A percentile compares a stretch with the other conserved stretches of the same genome.
These are phyloP conservation scores for Oemleria cerasiformis DNA, from an alignment of 306 rosid species.

Conservation along the genomic window DNA sequence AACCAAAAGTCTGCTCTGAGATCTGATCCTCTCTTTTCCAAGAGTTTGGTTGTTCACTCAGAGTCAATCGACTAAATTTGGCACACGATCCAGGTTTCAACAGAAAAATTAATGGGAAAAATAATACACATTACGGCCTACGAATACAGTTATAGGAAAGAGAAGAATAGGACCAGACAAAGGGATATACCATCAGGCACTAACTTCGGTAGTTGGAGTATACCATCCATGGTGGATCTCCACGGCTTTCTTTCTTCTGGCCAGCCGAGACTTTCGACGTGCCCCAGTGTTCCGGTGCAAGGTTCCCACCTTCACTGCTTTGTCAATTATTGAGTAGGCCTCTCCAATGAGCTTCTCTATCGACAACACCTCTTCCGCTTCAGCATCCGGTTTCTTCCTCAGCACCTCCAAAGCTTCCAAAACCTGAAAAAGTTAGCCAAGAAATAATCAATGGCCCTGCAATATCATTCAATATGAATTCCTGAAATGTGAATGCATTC, in stretches of 20 bases:
- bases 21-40: not conserved
- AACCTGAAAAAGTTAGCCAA: constrained; percentile 50
- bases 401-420: constrained; percentile 78
- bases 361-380: constrained; percentile 63
- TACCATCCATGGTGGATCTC: constrained; percentile 99
- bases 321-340: constrained; percentile 87
- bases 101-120: constrained; percentile 8
- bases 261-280: constrained; percentile 82
- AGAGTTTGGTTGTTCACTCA: not conserved
- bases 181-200: constrained; percentile 37
- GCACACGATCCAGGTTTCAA: not conserved
- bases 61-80: not conserved
- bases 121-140: not conserved
- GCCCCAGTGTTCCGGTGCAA: constrained; percentile 91
- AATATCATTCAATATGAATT: not conserved
- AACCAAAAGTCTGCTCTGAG: not conserved
- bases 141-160: not conserved
- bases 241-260: constrained; percentile 85
- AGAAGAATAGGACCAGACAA: not conserved
- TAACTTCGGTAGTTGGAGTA: constrained; percentile 45
- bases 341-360: constrained; percentile 90
- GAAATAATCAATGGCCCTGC: not conserved
- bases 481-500: not conserved
- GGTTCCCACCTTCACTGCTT: constrained; percentile 88
- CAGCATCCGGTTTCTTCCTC: constrained; percentile 74